A percentile compares a stretch with the other conserved stretches of the same genome.
phyloP scores from a whole-genome alignment of 441 rosid species.

The Hura crepitans region DNA sequence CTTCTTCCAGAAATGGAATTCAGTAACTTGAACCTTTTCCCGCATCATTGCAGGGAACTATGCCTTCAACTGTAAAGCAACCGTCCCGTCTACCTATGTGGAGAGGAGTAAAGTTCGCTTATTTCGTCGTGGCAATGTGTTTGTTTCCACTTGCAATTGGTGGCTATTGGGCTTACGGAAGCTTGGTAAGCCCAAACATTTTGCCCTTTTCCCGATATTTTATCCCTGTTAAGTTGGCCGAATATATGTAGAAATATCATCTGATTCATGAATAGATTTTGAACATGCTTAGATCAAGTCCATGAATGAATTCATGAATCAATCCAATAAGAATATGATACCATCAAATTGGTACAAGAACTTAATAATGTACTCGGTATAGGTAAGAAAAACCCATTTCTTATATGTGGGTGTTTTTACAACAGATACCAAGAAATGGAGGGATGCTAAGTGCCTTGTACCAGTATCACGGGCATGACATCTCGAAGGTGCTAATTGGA shows the following conservation, averaged over 20 bases:
- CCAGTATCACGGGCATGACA: constrained; percentile 31
- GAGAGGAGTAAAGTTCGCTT: constrained; percentile 54
- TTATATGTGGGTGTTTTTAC: background rate
- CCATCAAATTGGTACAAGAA: too few species aligned
- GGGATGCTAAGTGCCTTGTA: constrained; percentile 44
- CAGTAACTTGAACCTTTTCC: too few species aligned
- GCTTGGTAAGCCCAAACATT: constrained; percentile 30
- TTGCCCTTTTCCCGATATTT: too few species aligned
- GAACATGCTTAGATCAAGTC: too few species aligned
- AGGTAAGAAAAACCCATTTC: too few species aligned
- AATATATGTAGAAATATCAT: too few species aligned
- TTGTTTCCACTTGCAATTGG: constrained; percentile 54
- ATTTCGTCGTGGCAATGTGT: constrained; percentile 44
- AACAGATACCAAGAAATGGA: constrained; percentile 37
- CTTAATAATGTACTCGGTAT: too few species aligned
- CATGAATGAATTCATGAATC: too few species aligned
- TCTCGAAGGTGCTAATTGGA: constrained; percentile 34
- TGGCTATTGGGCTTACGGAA: constrained; percentile 52
- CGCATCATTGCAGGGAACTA: constrained; percentile 40
- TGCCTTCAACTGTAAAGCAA: constrained; percentile 48
- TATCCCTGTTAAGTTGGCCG: too few species aligned
- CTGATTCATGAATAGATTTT: too few species aligned
- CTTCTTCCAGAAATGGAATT: background rate
- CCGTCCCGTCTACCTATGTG: constrained; percentile 55
- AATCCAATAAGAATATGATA: too few species aligned